Evolutionary conservation across 2,329 filamentous ascomycete species (phyloP), one percentile per base, ranked within the genome.

Genomic region (Ophiostoma montium): DNA sequence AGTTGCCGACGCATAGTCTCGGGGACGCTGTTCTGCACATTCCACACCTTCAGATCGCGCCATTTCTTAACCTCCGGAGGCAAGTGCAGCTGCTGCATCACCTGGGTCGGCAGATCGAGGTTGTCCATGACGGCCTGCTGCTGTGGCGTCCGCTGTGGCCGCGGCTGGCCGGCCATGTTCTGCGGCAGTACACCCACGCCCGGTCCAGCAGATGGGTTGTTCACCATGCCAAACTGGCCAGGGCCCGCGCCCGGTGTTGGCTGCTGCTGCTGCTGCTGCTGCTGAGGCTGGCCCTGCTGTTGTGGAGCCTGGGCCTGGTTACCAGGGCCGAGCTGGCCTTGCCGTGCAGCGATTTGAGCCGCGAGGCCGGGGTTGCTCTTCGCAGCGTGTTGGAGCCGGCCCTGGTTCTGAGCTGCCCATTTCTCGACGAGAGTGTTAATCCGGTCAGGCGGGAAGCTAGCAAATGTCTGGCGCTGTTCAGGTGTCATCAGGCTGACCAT

Each of bases 401-500:
- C 39, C 13, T 63, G 65, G 35, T 44, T 16, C 18, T 35, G 33
- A 16, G 35, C 11, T 61, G 65, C 15, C 71, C 71, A 76, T 53
- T 67, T 71, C 16, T 63, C 60, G 45, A 79, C 63, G 47, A 75
- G 58, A 36, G 78, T 74, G 21, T 68, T 67, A 11, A 75, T 58
- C 58, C 75, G 74, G 2, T 76, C 72, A 0, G 64, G 66, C 0
- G 72, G 65, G 42, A 78, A 53, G 11, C 52, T 57, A 33, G 64
- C 62, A 8, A 78, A 60, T 1, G 64, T 60, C 35, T 67, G 62
- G 15, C 23, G 39, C 39, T 42, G 39, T n/a, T 42, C 39, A 8
- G 39, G 39, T 1, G 60, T 59, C 63, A 80, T 68, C 47, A 66
- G 60, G 55, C 65, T 55, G 31, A 57, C 23, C 46, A 55, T 65